Evolutionary conservation across 2,329 filamentous ascomycete genomes (phyloP), one percentile per base, ranked within the genome.

Genomic region (Ophiocordyceps polyrhachis-furcata): DNA sequence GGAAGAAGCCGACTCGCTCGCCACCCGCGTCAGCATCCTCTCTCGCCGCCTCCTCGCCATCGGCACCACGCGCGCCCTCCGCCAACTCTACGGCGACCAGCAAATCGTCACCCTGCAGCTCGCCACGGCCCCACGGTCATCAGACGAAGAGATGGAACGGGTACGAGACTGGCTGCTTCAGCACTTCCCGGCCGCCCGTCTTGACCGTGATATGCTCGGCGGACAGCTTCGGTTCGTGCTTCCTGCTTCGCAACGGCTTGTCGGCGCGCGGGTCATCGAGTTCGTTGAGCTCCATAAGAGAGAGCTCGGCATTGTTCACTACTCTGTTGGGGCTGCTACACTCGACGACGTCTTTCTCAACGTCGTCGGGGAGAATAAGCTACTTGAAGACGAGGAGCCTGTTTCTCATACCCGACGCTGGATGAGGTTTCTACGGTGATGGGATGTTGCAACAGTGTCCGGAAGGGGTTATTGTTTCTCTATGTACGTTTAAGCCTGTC

Each of bases 1-100:
- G 85, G 86, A 93, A 59, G 86, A 93, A 62, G 86, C 86, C 0
- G 84, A 91, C 54, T 83, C 83, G 1, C 69, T 94, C 0, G 85
- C 86, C 0, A 77, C 76, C 38, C 71, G 83, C 1, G 82, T 83
- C 6, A 53, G 49, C 41, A 52, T 57, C 42, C 49, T 58, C n/a
- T 51, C 55, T 11, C 45, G 48, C 2, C 46, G 52, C 1, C 44
- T 83, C 68, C 63, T 83, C 13, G 77, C 76, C 0, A 59, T 81
- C 0, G 78, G 78, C 1, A 79, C 74, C 0, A 74, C 70, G 1
- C 64, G 74, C 21, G 63, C 70, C 42, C 63, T 82, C 3, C 65
- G 78, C 14, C 63, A 68, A 43, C 69, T 70, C 47, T 75, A 78
- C 51, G 76, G 75, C 38, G 72, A 79, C 48, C 64, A 70, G 7